Evolutionary conservation across 441 rosid species (phyloP), one percentile per base, ranked within the genome.

Genomic region (Brassica balearica): DNA sequence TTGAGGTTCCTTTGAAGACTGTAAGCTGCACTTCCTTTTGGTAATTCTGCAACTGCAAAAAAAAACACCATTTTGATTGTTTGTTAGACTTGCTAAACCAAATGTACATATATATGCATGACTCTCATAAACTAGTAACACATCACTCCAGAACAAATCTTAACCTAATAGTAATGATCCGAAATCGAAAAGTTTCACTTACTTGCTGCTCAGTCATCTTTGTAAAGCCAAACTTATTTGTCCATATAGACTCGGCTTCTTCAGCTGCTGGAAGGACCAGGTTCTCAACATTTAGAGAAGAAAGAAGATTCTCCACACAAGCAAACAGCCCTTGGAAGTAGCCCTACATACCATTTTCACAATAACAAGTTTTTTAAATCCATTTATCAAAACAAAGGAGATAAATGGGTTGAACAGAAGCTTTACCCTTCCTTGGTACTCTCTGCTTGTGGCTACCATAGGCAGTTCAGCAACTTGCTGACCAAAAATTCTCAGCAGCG

Each of bases 401-500:
- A 43, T 6, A 22, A 11, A 11, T 5, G 12, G 43, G 9, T 20
- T 11, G 25, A 22, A 10, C 11, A 53, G 14, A 75, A 17, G 64
- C 29, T 88, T 86, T 85, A 96, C 99, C 84, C 90, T 89, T 83
- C 99, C 98, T 81, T 92, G 99, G 84, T 89, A 89, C 78, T 90
- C 92, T 85, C 92, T 79, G 76, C 89, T 84, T 19, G 99, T 94
- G 22, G 99, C 98, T 34, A 96, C 98, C 63, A 96, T 84, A 74
- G 99, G 99, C 69, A 96, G 98, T 85, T 96, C 99, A n/a, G 98
- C 98, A 81, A 92, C 94, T 81, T 94, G 91, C 84, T 75, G 86
- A 55, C 96, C 98, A 76, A 96, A 90, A 65, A 92, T 84, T 84
- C 99, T 89, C 73, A 96, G 92, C 84, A 94, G 90, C 43, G 95